phyloP scores from a whole-genome alignment of 768 basidiomycete species.

The Stropharia rugosoannulata region DNA sequence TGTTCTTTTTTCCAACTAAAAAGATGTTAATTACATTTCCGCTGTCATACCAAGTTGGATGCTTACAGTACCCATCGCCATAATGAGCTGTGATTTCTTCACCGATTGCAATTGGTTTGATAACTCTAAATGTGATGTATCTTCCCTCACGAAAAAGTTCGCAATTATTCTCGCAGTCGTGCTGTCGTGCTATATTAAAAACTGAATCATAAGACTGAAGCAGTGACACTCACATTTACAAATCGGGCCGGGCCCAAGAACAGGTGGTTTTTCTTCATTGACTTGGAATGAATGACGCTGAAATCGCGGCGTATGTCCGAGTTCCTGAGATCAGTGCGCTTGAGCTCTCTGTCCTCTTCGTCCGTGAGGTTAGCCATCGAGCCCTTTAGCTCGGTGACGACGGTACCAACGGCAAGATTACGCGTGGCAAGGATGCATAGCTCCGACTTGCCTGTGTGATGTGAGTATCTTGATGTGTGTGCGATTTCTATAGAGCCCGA shows the following conservation, averaged over 20 bases:
- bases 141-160: slow-evolving; percentile 87
- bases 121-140: slow-evolving; percentile 86
- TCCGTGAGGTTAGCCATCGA: slow-evolving; percentile 88
- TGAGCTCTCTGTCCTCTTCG: slow-evolving; percentile 84
- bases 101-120: slow-evolving; percentile 73
- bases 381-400: slow-evolving; percentile 85
- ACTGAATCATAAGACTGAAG: slow-evolving; percentile 20
- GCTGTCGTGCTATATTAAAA: slow-evolving; percentile 46
- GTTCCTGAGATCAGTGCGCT: slow-evolving; percentile 75
- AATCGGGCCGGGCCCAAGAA: slow-evolving; percentile 91
- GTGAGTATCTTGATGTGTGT: slow-evolving; percentile 84
- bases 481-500: slow-evolving; percentile 85
- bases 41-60: slow-evolving; percentile 17
- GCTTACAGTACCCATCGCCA: slow-evolving; percentile 88
- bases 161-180: slow-evolving; percentile 88
- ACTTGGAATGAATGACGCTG: slow-evolving; percentile 88
- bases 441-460: slow-evolving; percentile 86
- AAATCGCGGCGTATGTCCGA: slow-evolving; percentile 83
- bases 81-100: slow-evolving; percentile 92
- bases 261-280: slow-evolving; percentile 90
- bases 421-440: slow-evolving; percentile 86
- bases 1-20: slow-evolving; percentile 40
- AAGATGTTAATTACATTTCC: slow-evolving; percentile 11
- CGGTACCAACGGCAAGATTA: slow-evolving; percentile 60
- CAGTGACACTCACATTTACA: slow-evolving; percentile 69